Evolutionary conservation across 208 protist species (phyloP), one percentile per base, ranked within the genome.

Genomic region (Endotrypanum monterogeii): DNA sequence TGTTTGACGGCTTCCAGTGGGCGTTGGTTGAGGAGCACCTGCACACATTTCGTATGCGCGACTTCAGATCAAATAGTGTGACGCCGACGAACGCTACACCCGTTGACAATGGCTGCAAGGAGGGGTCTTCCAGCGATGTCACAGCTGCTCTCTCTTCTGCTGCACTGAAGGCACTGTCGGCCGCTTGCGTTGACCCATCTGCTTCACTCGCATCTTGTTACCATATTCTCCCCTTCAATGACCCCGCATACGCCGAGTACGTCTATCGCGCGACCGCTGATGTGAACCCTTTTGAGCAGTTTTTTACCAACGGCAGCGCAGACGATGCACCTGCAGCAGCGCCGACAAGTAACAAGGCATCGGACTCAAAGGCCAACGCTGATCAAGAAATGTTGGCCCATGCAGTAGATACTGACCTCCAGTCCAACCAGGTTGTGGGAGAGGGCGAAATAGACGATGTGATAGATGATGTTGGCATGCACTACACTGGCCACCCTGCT

Each of bases 1-100:
- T 97, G 7, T 97, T 98, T 72, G 66, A 76, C 7, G 87, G 82
- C 62, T 89, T 96, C 65, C 83, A 85, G 58, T 98, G 92, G 90
- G 69, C 32, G 12, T 4, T 66, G n/a, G 50, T 94, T 5, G 89
- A 96, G 65, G 75, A 60, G 56, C 85, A 92, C 28, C 76, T 93
- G 32, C 35, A 35, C 48, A 67, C 62, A 7, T 94, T 90, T 70
- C 66, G 75, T 28, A 56, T 78, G 8, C 73, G 74, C 51, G 32
- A 66, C 23, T 87, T 88, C 72, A 32, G 57, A 16, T 50, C 32
- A 50, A 25, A 16, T 3, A 39, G 30, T 8, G n/a, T 37, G 30
- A 63, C 39, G 35, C 18, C 20, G 35, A 46, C 35, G 23, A 28
- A n/a, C 25, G 35, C 56, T 44, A 50, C 1, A 25, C 16, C 67